A percentile compares a stretch with the other conserved stretches of the same genome.
These are phyloP conservation scores for Huntiella bhutanensis DNA, from an alignment of 2,329 filamentous ascomycete genomes.

Conservation along the genomic window DNA sequence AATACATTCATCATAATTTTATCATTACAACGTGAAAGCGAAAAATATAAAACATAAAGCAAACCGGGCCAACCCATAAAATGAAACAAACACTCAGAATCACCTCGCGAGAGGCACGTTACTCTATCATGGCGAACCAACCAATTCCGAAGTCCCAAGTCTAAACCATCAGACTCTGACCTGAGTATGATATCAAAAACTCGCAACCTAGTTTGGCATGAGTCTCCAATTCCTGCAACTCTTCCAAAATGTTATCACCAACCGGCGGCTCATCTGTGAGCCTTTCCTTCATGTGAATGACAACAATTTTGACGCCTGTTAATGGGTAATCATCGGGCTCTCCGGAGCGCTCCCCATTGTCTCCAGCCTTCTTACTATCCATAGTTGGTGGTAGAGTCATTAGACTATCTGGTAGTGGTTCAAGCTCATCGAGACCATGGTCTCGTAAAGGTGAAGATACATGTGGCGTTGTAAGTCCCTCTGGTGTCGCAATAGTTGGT, in stretches of 20 bases:
- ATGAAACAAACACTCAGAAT: constrained; percentile 4
- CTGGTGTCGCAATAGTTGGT: constrained; percentile 9
- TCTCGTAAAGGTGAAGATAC: constrained; percentile 3
- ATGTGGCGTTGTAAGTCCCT: constrained; percentile 9
- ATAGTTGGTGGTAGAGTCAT: constrained; percentile 29
- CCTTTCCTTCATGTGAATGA: constrained; percentile 88
- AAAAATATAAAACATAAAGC: neutral
- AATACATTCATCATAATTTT: no score
- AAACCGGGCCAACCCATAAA: neutral
- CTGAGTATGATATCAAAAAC: constrained; percentile 52
- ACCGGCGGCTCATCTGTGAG: constrained; percentile 51
- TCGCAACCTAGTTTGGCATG: constrained; percentile 54
- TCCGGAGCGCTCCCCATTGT: constrained; percentile 11
- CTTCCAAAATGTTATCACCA: constrained; percentile 45
- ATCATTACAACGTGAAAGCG: no score
- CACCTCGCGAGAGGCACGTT: neutral
- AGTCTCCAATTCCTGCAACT: constrained; percentile 48
- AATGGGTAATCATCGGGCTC: constrained; percentile 30
- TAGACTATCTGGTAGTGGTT: constrained; percentile 20
- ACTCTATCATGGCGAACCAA: neutral
- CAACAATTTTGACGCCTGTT: constrained; percentile 56
- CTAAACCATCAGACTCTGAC: constrained; percentile 38
- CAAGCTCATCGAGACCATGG: constrained; percentile 9
- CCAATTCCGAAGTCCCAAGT: constrained; percentile 10
- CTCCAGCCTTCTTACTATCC: constrained; percentile 19